These are phyloP conservation scores for Tetradesmus lagerheimii DNA, from an alignment of 139 green algal genomes.

Conservation along the genomic window DNA sequence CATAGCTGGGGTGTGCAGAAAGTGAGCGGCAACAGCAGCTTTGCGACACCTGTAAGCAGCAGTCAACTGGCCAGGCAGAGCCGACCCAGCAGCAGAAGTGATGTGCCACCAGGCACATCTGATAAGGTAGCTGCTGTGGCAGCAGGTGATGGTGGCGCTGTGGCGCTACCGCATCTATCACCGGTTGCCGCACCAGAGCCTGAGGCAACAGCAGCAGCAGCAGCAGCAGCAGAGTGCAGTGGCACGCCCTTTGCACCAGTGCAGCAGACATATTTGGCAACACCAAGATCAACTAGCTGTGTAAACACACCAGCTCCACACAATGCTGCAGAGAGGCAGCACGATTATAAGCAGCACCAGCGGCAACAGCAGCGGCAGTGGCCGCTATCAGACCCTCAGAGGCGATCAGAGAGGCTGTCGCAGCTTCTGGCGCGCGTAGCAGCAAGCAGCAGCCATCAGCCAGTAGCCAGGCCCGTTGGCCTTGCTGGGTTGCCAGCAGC, in stretches of 20 bases:
- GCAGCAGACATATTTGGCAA: too few species aligned
- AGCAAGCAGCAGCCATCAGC: not conserved
- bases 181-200: not conserved
- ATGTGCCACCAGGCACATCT: not conserved
- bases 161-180: not conserved
- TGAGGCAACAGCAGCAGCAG: not conserved
- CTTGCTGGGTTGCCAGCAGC: not conserved
- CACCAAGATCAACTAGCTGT: not conserved
- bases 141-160: not conserved
- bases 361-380: not conserved
- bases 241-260: not conserved
- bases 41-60: not conserved
- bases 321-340: not conserved
- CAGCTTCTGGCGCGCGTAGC: not conserved
- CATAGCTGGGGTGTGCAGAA: conserved; percentile 4
- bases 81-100: not conserved
- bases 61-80: not conserved
- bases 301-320: not conserved
- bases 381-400: not conserved
- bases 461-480: not conserved
- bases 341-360: not conserved
- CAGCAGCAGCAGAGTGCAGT: not conserved
- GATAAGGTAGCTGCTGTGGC: not conserved
- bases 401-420: not conserved
- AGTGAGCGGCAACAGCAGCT: not conserved